A percentile compares a stretch with the other conserved stretches of the same genome.
These are phyloP conservation scores for Trifolium dubium DNA, from an alignment of 306 rosid species.

Conservation along the genomic window DNA sequence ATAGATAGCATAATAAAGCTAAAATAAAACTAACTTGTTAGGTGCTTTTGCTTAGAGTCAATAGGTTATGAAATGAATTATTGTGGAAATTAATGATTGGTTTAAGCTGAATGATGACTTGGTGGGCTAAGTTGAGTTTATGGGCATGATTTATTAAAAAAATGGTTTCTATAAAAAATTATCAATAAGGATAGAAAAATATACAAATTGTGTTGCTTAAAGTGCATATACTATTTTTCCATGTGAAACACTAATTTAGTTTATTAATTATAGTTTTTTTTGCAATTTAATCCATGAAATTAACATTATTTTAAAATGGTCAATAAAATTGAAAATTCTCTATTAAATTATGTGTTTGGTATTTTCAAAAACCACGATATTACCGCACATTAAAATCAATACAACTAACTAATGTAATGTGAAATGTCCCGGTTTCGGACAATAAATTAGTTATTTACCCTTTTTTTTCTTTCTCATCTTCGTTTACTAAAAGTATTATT, in stretches of 20 bases:
- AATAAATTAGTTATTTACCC: background rate
- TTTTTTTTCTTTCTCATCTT: background rate
- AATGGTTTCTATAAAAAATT: slow-evolving; percentile 40
- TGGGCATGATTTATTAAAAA: slow-evolving; percentile 38
- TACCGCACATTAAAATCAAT: too few species aligned
- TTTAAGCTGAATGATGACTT: slow-evolving; percentile 28
- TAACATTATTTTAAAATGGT: background rate
- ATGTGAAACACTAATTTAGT: slow-evolving; percentile 4
- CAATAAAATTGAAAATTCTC: background rate
- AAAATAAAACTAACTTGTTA: slow-evolving; percentile 40
- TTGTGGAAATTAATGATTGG: slow-evolving; percentile 39
- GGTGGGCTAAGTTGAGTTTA: slow-evolving; percentile 35
- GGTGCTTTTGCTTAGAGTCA: slow-evolving; percentile 27
- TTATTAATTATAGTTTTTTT: background rate
- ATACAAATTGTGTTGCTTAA: slow-evolving; percentile 23
- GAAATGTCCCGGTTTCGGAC: background rate
- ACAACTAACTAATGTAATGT: background rate
- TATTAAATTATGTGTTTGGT: too few species aligned
- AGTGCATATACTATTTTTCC: slow-evolving; percentile 2
- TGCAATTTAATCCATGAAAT: background rate
- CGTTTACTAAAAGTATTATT: background rate
- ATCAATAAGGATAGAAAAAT: slow-evolving; percentile 25
- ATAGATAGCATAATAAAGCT: slow-evolving; percentile 32
- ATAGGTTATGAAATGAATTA: background rate
- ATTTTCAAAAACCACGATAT: too few species aligned